Conservation (phyloP, 164 flowering plant species). For the Nymphaea thermarum region DNA sequence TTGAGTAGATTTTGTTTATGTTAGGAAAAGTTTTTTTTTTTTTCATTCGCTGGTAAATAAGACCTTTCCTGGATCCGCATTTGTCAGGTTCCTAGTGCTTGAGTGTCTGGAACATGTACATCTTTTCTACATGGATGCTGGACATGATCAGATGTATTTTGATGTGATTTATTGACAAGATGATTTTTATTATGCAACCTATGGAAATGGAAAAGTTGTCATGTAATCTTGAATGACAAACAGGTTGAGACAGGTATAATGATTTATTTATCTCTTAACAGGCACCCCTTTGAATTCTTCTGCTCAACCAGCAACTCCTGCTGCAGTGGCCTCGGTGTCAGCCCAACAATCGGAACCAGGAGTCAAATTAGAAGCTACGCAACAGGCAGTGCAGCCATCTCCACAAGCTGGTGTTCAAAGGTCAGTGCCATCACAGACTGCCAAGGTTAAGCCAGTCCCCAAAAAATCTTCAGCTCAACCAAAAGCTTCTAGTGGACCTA, state of each 20-base stretch:
- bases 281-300: conserved; percentile 9
- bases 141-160: too few species aligned
- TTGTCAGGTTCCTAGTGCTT: neutral
- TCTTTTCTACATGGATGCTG: neutral
- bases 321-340: conserved; percentile 11
- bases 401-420: conserved; percentile 10
- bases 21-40: too few species aligned
- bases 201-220: too few species aligned
- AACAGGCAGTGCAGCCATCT: conserved; percentile 13
- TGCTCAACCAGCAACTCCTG: conserved; percentile 9
- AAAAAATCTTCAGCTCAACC: conserved; percentile 17
- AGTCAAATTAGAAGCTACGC: conserved; percentile 5
- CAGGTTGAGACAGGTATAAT: too few species aligned
- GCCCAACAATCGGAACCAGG: conserved; percentile 3
- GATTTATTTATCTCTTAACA: neutral
- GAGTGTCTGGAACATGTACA: neutral
- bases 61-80: neutral
- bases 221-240: too few species aligned
- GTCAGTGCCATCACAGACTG: conserved; percentile 7
- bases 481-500: conserved; percentile 19
- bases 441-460: conserved; percentile 1
- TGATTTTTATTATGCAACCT: neutral
- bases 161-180: neutral
- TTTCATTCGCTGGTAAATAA: too few species aligned
- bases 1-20: too few species aligned